Evolutionary conservation across 1,284 basidiomycete genomes (phyloP).

Genomic region (Apiotrichum akiyoshidainum): DNA sequence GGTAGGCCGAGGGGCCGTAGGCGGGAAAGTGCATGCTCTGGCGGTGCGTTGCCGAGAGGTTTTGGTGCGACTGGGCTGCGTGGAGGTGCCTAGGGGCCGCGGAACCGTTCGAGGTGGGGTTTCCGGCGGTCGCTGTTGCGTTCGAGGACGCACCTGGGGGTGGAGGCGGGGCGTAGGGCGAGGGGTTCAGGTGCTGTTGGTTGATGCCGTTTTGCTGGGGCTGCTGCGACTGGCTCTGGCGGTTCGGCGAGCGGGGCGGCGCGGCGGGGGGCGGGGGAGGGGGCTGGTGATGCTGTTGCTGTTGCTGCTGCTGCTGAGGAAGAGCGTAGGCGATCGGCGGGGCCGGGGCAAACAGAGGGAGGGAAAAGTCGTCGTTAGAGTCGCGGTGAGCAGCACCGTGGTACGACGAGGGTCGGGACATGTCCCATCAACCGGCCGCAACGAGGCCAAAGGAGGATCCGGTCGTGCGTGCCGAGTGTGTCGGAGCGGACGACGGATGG

Average conservation of each 20-base stretch:
- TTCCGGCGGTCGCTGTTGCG: neutral
- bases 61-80: neutral
- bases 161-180: conserved; percentile 9
- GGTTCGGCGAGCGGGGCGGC: conserved; percentile 17
- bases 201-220: neutral
- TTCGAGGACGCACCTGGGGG: neutral
- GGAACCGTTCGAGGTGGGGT: conserved; percentile 1
- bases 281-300: neutral
- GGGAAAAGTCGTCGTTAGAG: conserved; percentile 29
- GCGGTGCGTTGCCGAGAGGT: conserved; percentile 7
- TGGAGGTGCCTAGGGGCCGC: conserved; percentile 1
- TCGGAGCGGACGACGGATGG: conserved; percentile 1
- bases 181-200: neutral
- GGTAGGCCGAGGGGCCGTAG: conserved; percentile 18
- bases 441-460: neutral
- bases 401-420: conserved; percentile 42
- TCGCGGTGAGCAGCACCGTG: conserved; percentile 25
- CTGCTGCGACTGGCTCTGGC: conserved; percentile 10
- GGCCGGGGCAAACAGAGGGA: conserved; percentile 36
- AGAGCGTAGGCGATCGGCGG: conserved; percentile 6
- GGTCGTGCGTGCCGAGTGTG: neutral
- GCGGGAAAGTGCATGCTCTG: conserved; percentile 21
- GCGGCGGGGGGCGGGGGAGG: conserved; percentile 10
- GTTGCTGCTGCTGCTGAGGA: conserved; percentile 7
- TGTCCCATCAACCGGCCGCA: conserved; percentile 12